Evolutionary conservation across 2,329 filamentous ascomycete species (phyloP).

Genomic region (Cladosporium colombiae): DNA sequence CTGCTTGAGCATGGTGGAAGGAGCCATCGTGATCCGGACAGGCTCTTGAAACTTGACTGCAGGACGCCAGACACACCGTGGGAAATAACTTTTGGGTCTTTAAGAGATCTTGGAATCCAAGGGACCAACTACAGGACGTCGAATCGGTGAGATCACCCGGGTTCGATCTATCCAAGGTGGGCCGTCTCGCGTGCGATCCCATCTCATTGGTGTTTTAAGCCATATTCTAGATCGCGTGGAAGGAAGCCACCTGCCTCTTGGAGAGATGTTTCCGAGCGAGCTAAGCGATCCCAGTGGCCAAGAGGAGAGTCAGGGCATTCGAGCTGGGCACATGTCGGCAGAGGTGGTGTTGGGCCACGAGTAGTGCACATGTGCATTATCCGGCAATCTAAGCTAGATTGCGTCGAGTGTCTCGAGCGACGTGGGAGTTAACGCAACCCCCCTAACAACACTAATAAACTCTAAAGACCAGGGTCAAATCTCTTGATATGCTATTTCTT

Average conservation of each 20-base stretch:
- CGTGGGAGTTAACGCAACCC: not conserved
- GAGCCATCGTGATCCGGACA: not conserved
- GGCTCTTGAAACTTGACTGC: not conserved
- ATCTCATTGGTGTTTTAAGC: not conserved
- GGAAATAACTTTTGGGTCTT: not conserved
- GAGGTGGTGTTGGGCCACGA: not conserved
- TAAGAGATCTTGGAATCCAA: not conserved
- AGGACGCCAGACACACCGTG: not conserved
- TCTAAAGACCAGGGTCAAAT: not conserved
- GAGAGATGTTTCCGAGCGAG: not conserved
- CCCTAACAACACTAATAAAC: not conserved
- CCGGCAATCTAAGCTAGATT: conserved; percentile 1
- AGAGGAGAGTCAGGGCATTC: not conserved
- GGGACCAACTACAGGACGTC: not conserved
- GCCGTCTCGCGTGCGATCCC: not conserved
- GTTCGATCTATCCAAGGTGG: not conserved
- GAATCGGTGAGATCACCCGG: not conserved
- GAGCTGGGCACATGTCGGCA: not conserved
- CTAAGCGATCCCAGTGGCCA: not conserved
- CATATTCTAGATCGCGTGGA: not conserved
- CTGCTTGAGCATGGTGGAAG: not conserved
- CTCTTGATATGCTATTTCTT: not conserved
- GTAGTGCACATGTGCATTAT: not conserved
- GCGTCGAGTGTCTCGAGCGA: not conserved
- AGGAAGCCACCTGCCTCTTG: conserved; percentile 5